Conservation (phyloP, 768 basidiomycete genomes). For the Serendipita sp. region DNA sequence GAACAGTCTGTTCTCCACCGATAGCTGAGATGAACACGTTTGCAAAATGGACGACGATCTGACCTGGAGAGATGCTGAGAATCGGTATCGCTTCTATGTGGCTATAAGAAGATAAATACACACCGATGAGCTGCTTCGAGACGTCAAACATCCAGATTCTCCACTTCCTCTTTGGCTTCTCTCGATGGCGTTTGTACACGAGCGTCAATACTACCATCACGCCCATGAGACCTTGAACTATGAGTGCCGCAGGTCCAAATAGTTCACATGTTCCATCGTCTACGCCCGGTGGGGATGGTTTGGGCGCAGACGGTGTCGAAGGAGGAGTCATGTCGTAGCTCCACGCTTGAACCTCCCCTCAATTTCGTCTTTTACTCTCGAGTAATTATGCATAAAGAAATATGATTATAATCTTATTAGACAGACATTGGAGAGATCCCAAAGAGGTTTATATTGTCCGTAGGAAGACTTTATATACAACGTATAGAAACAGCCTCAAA, state of each 20-base stretch:
- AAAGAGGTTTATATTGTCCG: too few species aligned
- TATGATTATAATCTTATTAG: too few species aligned
- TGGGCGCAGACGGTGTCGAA: background rate
- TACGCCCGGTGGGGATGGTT: slow-evolving; percentile 12
- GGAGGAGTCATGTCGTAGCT: background rate
- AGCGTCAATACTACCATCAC: slow-evolving; percentile 74
- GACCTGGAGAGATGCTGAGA: slow-evolving; percentile 19
- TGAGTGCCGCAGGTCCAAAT: slow-evolving; percentile 32
- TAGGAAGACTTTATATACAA: too few species aligned
- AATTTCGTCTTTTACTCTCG: too few species aligned
- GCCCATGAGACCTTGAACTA: slow-evolving; percentile 81
- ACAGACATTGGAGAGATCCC: too few species aligned
- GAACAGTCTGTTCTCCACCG: slow-evolving; percentile 46
- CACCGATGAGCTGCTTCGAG: slow-evolving; percentile 67
- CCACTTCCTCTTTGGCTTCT: slow-evolving; percentile 77
- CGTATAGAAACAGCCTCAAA: too few species aligned
- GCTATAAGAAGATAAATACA: slow-evolving; percentile 11
- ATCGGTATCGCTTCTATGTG: slow-evolving; percentile 18
- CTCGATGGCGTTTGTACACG: slow-evolving; percentile 75
- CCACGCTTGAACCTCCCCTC: too few species aligned
- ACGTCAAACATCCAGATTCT: slow-evolving; percentile 92
- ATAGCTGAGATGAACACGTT: slow-evolving; percentile 69
- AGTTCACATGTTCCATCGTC: slow-evolving; percentile 29
- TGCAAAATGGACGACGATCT: slow-evolving; percentile 60
- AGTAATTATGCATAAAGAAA: too few species aligned